Evolutionary conservation across 768 basidiomycete species (phyloP), one percentile per base, ranked within the genome.

Genomic region (Mycena vitilis): DNA sequence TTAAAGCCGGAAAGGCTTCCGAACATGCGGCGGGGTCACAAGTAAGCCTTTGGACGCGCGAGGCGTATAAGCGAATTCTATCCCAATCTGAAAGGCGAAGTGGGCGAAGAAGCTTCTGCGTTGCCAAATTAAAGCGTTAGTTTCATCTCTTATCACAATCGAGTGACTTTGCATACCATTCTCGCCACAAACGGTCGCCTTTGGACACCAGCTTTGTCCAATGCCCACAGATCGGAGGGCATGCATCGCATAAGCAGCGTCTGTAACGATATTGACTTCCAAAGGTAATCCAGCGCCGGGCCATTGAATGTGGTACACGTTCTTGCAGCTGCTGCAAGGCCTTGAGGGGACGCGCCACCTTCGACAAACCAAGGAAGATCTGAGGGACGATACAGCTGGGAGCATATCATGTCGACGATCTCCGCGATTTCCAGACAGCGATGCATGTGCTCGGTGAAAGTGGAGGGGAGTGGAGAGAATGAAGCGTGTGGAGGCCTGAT

Each of bases 151-250:
- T 45, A 2, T 40, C 30, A 30, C 30, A 30, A 15, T 40, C 44
- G 44, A 30, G 5, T 30, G 30, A 30, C 25, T 4, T 4, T n/a
- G 22, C 30, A n/a, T 48, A 60, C 30, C 30, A 45, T 25, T 20
- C 37, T 12, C 11, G 10, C 15, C 40, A 10, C 10, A 40, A 4
- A 10, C 10, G 11, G 23, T 47, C 44, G 12, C 15, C n/a, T 15
- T 52, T 40, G 16, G 30, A 30, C 30, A 30, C 30, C 5, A 30
- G 30, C 5, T 30, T 30, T 30, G 30, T 20, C 16, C 6, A 63
- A 20, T 9, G 20, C 49, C 11, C 49, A 51, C 8, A 40, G 45
- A 37, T 63, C 61, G 9, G 61, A 45, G 10, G 61, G 61, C 52
- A 63, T 30, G 30, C 30, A 36, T 40, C 10, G 40, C 15, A 40